Evolutionary conservation across 2,329 filamentous ascomycete genomes (phyloP).

Genomic region (Colletotrichum tropicale): DNA sequence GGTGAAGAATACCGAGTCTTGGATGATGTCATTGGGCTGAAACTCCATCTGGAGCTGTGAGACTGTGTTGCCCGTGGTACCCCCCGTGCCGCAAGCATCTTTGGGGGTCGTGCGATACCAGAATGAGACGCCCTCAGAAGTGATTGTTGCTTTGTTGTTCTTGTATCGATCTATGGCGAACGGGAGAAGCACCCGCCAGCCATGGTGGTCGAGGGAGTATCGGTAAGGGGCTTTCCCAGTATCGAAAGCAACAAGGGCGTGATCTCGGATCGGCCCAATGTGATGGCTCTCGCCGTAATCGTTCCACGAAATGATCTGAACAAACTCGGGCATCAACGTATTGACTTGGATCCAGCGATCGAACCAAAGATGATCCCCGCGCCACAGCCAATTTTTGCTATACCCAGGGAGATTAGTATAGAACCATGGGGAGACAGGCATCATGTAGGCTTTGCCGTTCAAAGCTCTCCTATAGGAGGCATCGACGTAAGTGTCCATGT

Average conservation of each 20-base stretch:
- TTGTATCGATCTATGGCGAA: constrained; percentile 56
- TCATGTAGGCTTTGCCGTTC: constrained; percentile 42
- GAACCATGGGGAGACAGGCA: constrained; percentile 62
- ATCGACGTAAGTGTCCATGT: constrained; percentile 21
- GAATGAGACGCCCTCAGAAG: constrained; percentile 27
- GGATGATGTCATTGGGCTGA: constrained; percentile 17
- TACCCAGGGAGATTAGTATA: constrained; percentile 61
- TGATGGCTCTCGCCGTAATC: constrained; percentile 63
- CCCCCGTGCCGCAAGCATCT: constrained; percentile 26
- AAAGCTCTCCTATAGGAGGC: constrained; percentile 16
- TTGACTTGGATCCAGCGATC: constrained; percentile 61
- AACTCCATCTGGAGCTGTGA: constrained; percentile 27
- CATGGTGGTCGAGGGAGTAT: constrained; percentile 54
- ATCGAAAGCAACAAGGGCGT: background rate
- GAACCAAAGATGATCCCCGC: constrained; percentile 63
- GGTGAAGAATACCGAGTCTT: constrained; percentile 25
- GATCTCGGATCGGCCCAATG: constrained; percentile 46
- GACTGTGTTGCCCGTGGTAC: constrained; percentile 31
- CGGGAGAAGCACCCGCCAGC: constrained; percentile 51
- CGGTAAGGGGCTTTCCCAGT: constrained; percentile 40
- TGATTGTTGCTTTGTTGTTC: constrained; percentile 33
- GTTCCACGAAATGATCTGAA: constrained; percentile 54
- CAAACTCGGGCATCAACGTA: constrained; percentile 48
- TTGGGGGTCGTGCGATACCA: constrained; percentile 35
- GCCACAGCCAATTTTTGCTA: constrained; percentile 66